Conservation (phyloP, 1,284 basidiomycete genomes). For the Ustilago vetiveriae region DNA sequence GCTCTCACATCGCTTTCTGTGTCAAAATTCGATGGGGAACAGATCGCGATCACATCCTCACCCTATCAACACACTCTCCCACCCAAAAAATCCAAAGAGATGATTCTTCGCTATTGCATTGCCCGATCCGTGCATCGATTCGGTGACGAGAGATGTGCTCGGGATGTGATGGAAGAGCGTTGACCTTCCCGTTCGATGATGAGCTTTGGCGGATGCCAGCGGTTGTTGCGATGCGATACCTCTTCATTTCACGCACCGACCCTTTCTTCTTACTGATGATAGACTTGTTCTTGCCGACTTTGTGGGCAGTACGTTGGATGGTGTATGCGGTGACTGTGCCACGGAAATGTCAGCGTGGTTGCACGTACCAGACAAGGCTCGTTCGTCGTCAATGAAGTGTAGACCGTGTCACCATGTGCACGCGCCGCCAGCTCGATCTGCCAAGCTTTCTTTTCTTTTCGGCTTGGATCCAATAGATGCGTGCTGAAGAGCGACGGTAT, state of each 20-base stretch:
- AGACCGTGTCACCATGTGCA: not conserved
- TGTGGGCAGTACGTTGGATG: too few relatives aligned
- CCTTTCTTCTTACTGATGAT: too few relatives aligned
- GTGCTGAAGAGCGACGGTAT: too few relatives aligned
- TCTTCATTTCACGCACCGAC: too few relatives aligned
- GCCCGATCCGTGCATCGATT: not conserved
- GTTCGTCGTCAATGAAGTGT: not conserved
- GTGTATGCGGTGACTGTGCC: too few relatives aligned
- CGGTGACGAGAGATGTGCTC: not conserved
- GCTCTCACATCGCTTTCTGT: not conserved
- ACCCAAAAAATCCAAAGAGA: slow-evolving; percentile 41
- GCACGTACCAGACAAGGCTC: not conserved
- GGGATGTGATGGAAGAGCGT: too few relatives aligned
- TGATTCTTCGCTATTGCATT: slow-evolving; percentile 18
- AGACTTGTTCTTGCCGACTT: too few relatives aligned
- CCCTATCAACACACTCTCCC: slow-evolving; percentile 11
- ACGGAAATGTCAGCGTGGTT: too few relatives aligned
- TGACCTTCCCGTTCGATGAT: too few relatives aligned
- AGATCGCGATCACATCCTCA: not conserved
- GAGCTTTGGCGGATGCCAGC: too few relatives aligned
- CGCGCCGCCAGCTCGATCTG: not conserved
- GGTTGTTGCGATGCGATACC: too few relatives aligned
- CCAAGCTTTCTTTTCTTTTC: not conserved
- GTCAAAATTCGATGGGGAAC: not conserved
- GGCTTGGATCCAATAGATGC: not conserved